Evolutionary conservation across 176 grass and related monocot genomes (phyloP).

Genomic region (Cenchrus purpureus): DNA sequence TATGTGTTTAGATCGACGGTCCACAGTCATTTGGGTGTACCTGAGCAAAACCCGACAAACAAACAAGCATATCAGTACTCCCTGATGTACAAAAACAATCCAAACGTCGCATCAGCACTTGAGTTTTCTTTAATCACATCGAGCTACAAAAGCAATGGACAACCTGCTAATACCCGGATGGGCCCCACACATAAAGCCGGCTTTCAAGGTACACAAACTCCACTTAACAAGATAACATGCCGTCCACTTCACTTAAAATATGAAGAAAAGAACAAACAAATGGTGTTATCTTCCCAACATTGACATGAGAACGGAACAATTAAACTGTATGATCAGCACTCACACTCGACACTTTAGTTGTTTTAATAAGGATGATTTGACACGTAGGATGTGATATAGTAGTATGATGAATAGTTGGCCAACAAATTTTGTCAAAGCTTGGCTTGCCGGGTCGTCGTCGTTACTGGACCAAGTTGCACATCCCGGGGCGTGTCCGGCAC

Average conservation of each 20-base stretch:
- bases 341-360: not conserved
- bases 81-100: not conserved
- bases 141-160: not conserved
- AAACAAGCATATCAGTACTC: not conserved
- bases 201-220: slow-evolving; percentile 45
- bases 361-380: not conserved
- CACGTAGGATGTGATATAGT: not conserved
- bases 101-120: not conserved
- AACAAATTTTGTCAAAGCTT: not conserved
- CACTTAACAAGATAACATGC: slow-evolving; percentile 36
- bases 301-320: not conserved
- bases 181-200: slow-evolving; percentile 37
- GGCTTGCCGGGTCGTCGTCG: not conserved
- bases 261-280: slow-evolving; percentile 30
- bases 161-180: not conserved
- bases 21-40: too few species aligned
- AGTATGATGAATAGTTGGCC: not conserved
- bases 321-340: not conserved
- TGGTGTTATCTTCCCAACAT: not conserved
- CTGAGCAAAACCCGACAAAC: too few species aligned
- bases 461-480: slow-evolving; percentile 78
- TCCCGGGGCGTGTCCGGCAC: slow-evolving; percentile 69
- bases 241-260: slow-evolving; percentile 45
- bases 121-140: slow-evolving; percentile 36
- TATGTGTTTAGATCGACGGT: too few species aligned